A percentile compares a stretch with the other conserved stretches of the same genome.
Conservation (phyloP, 2,329 filamentous ascomycete genomes). For the Colletotrichum sp. region DNA sequence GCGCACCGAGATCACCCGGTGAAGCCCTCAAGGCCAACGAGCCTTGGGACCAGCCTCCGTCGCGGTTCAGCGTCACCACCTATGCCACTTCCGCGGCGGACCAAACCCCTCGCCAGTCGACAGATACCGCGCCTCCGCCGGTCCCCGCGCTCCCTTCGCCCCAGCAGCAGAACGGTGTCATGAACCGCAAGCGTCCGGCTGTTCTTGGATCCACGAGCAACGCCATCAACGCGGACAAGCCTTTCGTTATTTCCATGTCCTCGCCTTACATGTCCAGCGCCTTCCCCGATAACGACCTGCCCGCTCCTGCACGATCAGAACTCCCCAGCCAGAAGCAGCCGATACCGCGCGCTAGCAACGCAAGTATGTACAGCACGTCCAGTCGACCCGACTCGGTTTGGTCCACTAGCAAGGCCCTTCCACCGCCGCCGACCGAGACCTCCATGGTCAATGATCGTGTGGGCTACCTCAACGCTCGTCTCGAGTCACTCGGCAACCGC, state of each 20-base stretch:
- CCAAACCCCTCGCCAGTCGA: conserved; percentile 39
- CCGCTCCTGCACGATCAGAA: conserved; percentile 7
- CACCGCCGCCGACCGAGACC: conserved; percentile 65
- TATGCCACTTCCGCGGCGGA: conserved; percentile 58
- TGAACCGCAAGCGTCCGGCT: conserved; percentile 43
- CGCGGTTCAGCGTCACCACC: conserved; percentile 69
- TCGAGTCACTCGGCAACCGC: conserved; percentile 69
- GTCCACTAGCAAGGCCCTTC: conserved; percentile 63
- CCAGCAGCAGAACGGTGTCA: conserved; percentile 39
- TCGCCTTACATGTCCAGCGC: conserved; percentile 35
- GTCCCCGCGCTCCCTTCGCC: conserved; percentile 41
- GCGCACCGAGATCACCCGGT: not conserved
- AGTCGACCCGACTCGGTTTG: conserved; percentile 30
- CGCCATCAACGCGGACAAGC: conserved; percentile 23
- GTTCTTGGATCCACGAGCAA: conserved; percentile 27
- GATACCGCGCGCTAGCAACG: conserved; percentile 1
- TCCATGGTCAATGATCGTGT: conserved; percentile 66
- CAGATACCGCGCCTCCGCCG: conserved; percentile 40
- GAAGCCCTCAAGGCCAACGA: conserved; percentile 27
- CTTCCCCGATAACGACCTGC: conserved; percentile 21
- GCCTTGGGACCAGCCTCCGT: conserved; percentile 57
- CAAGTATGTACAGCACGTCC: conserved; percentile 5
- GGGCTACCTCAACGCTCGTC: conserved; percentile 68
- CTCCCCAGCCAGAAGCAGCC: conserved; percentile 15
- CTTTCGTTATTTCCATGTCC: conserved; percentile 38